phyloP scores from a whole-genome alignment of 441 rosid genomes.

The Adansonia grandidieri region DNA sequence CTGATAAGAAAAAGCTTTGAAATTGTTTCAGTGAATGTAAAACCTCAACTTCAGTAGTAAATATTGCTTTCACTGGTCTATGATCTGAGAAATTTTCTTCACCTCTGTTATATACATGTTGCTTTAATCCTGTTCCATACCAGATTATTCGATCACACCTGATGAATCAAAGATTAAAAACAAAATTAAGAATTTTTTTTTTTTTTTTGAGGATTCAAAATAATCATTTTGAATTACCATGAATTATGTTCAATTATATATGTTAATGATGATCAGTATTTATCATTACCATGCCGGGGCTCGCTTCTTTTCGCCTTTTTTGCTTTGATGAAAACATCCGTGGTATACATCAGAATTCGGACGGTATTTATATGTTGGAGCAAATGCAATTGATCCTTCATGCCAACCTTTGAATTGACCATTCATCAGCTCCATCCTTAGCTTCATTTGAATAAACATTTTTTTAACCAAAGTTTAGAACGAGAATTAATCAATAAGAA shows the following conservation, averaged over 20 bases:
- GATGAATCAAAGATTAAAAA: slow-evolving; percentile 16
- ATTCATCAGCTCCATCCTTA: slow-evolving; percentile 62
- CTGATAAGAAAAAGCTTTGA: slow-evolving; percentile 56
- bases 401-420: slow-evolving; percentile 78
- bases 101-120: slow-evolving; percentile 56
- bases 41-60: slow-evolving; percentile 51
- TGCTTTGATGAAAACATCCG: slow-evolving; percentile 55
- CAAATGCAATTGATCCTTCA: slow-evolving; percentile 74
- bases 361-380: slow-evolving; percentile 90
- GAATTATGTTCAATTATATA: neutral
- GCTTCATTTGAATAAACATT: slow-evolving; percentile 42
- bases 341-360: slow-evolving; percentile 70
- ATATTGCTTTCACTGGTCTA: slow-evolving; percentile 70
- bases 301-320: slow-evolving; percentile 67
- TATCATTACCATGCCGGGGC: slow-evolving; percentile 83
- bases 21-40: slow-evolving; percentile 33
- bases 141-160: slow-evolving; percentile 85
- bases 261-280: neutral
- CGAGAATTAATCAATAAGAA: slow-evolving; percentile 7
- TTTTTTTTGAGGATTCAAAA: no score
- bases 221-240: no score
- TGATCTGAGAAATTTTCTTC: slow-evolving; percentile 74
- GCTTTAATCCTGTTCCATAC: slow-evolving; percentile 63
- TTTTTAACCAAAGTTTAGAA: neutral
- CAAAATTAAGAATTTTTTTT: no score